A percentile compares a stretch with the other conserved stretches of the same genome.
These are phyloP conservation scores for Cercospora sesami DNA, from an alignment of 2,329 filamentous ascomycete genomes.

Conservation along the genomic window DNA sequence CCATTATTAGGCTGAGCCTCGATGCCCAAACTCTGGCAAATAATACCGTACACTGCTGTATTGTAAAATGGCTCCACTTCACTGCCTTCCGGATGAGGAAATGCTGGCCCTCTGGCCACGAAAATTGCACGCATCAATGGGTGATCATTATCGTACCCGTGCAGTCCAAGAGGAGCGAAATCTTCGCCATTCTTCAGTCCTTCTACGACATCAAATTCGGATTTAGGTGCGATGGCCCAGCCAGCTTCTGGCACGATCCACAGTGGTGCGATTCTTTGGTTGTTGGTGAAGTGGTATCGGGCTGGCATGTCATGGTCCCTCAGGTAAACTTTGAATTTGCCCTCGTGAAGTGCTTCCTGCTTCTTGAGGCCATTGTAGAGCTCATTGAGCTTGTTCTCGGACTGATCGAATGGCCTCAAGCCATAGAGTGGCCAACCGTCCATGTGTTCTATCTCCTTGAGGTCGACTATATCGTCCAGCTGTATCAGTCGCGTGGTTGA, in stretches of 20 bases:
- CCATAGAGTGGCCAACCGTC: constrained; percentile 96
- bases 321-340: constrained; percentile 82
- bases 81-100: constrained; percentile 81
- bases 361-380: constrained; percentile 64
- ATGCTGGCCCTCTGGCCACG: constrained; percentile 85
- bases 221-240: constrained; percentile 82
- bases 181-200: constrained; percentile 63
- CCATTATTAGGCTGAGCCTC: constrained; percentile 79
- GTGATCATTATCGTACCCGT: constrained; percentile 93
- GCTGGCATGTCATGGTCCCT: constrained; percentile 85
- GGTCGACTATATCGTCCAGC: constrained; percentile 83
- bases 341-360: constrained; percentile 59
- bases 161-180: constrained; percentile 81
- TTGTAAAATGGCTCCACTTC: constrained; percentile 82
- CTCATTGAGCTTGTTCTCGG: constrained; percentile 57
- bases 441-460: constrained; percentile 72
- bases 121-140: constrained; percentile 97
- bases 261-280: constrained; percentile 84
- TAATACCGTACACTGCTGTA: constrained; percentile 88
- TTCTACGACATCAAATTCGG: constrained; percentile 73
- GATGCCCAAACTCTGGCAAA: constrained; percentile 83
- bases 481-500: constrained; percentile 78
- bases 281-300: constrained; percentile 86
- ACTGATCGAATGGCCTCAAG: constrained; percentile 71
- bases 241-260: constrained; percentile 93